Conservation (phyloP, 2,329 filamentous ascomycete species). For the Exophiala calicioides region DNA sequence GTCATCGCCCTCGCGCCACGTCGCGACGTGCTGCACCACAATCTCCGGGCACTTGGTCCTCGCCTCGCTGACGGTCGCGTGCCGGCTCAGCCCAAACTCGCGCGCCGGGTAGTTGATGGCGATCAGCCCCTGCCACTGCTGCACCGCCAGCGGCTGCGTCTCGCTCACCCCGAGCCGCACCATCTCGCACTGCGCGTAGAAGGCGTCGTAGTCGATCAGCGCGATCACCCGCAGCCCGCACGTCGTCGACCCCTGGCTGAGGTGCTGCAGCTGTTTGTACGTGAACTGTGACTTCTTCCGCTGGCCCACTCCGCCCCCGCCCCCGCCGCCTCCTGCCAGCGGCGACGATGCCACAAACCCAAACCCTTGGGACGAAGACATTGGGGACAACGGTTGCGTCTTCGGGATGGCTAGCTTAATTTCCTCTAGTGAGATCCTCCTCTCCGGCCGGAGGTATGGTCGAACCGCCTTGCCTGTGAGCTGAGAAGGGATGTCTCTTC, state of each 20-base stretch:
- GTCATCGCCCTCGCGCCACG: constrained; percentile 88
- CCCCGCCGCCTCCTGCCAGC: constrained; percentile 24
- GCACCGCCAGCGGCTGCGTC: constrained; percentile 82
- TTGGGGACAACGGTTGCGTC: constrained; percentile 20
- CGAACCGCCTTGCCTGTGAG: too few relatives aligned
- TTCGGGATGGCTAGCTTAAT: too few relatives aligned
- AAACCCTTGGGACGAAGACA: constrained; percentile 53
- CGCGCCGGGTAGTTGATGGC: constrained; percentile 95
- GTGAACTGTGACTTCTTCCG: constrained; percentile 70
- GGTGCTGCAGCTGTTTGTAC: constrained; percentile 75
- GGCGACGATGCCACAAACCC: constrained; percentile 51
- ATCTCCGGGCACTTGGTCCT: constrained; percentile 82
- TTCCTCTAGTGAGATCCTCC: too few relatives aligned
- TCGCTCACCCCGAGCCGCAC: constrained; percentile 74
- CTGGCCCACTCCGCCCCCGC: constrained; percentile 1
- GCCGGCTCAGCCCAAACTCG: constrained; percentile 73
- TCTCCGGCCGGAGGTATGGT: too few relatives aligned
- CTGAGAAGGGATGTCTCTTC: too few relatives aligned
- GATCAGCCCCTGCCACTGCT: constrained; percentile 94
- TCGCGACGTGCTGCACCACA: constrained; percentile 88
- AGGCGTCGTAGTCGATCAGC: constrained; percentile 94
- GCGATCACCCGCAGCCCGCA: constrained; percentile 84
- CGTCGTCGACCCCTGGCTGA: constrained; percentile 68
- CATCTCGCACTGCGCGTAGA: constrained; percentile 97
- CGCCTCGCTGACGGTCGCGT: constrained; percentile 78